phyloP scores from a whole-genome alignment of 2,329 filamentous ascomycete genomes.

The Colletotrichum euphorbiae region DNA sequence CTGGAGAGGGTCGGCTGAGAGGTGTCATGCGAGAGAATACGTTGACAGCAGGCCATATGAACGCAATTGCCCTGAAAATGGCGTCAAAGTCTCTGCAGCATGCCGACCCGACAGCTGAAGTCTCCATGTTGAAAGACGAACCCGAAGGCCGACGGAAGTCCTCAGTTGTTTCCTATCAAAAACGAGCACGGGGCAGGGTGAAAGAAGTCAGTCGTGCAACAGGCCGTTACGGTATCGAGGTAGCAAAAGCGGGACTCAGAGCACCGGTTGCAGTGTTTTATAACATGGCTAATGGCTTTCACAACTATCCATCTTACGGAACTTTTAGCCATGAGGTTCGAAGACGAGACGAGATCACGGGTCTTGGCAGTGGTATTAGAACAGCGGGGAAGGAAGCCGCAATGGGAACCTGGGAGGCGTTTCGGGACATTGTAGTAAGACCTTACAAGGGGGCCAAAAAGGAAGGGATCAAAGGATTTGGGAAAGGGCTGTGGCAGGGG shows the following conservation, averaged over 20 bases:
- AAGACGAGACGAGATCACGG: conserved; percentile 74
- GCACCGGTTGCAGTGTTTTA: conserved; percentile 77
- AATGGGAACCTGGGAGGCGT: conserved; percentile 75
- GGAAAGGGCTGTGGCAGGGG: conserved; percentile 67
- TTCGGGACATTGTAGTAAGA: conserved; percentile 74
- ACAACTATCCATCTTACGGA: conserved; percentile 76
- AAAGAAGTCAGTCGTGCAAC: conserved; percentile 52
- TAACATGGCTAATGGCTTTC: conserved; percentile 77
- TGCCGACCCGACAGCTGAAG: conserved; percentile 56
- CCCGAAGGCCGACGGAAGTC: conserved; percentile 7
- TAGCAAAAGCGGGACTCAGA: conserved; percentile 71
- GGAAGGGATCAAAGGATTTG: conserved; percentile 69
- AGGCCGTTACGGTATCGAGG: conserved; percentile 67
- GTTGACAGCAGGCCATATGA: conserved; percentile 46
- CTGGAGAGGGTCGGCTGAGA: background rate
- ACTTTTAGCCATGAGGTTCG: conserved; percentile 74
- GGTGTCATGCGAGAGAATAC: background rate
- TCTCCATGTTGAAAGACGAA: conserved; percentile 2
- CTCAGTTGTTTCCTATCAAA: background rate
- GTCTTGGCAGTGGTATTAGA: conserved; percentile 67
- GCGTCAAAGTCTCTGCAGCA: conserved; percentile 56
- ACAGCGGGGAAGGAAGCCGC: conserved; percentile 74
- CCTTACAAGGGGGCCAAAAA: conserved; percentile 73
- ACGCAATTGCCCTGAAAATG: conserved; percentile 46
- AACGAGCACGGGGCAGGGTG: conserved; percentile 26